Conservation (phyloP, 179 eudicot genomes). For the Camellia oleifera region DNA sequence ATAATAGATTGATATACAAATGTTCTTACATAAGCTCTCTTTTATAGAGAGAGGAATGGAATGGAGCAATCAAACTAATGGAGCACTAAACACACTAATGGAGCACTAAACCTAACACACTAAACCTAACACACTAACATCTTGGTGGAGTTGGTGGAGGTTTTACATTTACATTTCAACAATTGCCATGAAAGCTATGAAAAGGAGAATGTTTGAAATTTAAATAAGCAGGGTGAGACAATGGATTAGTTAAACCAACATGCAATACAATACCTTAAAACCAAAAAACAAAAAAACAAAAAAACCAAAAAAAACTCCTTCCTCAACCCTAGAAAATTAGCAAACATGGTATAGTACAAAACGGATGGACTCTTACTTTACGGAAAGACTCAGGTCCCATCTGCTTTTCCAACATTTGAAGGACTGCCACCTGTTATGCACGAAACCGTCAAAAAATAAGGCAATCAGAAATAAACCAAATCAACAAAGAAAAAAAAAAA, state of each 20-base stretch:
- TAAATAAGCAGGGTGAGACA: background rate
- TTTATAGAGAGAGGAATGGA: too few relatives aligned
- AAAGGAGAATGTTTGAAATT: background rate
- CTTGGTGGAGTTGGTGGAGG: too few relatives aligned
- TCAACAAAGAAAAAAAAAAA: background rate
- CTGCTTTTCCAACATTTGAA: constrained; percentile 98
- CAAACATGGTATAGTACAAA: constrained; percentile 3
- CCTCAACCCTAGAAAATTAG: background rate
- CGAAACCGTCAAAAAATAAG: background rate
- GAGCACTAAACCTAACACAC: too few relatives aligned
- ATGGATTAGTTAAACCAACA: background rate
- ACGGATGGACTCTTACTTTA: constrained; percentile 53
- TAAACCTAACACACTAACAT: too few relatives aligned
- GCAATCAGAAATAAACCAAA: background rate
- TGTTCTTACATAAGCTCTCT: too few relatives aligned
- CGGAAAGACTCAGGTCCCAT: constrained; percentile 99
- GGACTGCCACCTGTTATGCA: constrained; percentile 76
- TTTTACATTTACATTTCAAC: too few relatives aligned
- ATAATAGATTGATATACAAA: too few relatives aligned
- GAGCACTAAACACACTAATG: too few relatives aligned
- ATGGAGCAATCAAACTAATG: too few relatives aligned
- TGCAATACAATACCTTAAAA: background rate
- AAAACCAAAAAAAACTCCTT: background rate
- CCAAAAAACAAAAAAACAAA: too few relatives aligned
- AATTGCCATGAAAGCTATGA: background rate